Evolutionary conservation across 148 eudicot species (phyloP).

Genomic region (Spergularia marina): DNA sequence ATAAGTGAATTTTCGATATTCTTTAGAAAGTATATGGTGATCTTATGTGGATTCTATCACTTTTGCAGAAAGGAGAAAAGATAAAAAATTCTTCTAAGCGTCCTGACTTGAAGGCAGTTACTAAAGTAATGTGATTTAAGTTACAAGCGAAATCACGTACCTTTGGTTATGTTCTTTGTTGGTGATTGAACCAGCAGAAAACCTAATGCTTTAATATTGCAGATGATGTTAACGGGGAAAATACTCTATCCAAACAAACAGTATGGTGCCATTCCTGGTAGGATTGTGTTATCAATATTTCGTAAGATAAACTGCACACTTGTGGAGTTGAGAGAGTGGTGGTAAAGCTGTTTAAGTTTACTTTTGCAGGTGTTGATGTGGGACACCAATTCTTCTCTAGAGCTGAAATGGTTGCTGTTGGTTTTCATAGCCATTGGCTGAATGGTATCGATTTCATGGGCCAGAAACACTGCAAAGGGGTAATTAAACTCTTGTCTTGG

Average conservation of each 20-base stretch:
- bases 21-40: not conserved
- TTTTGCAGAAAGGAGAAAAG: slow-evolving; percentile 13
- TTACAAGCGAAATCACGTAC: not conserved
- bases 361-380: slow-evolving; percentile 72
- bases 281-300: slow-evolving; percentile 7
- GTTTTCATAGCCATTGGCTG: slow-evolving; percentile 89
- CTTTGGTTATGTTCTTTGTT: not conserved
- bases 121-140: slow-evolving; percentile 26
- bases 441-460: slow-evolving; percentile 83
- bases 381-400: slow-evolving; percentile 92
- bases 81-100: slow-evolving; percentile 28
- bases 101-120: slow-evolving; percentile 43
- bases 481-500: slow-evolving; percentile 14
- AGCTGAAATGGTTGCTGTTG: slow-evolving; percentile 85
- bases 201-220: slow-evolving; percentile 19
- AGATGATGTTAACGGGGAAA: slow-evolving; percentile 53
- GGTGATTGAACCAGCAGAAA: not conserved
- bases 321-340: not conserved
- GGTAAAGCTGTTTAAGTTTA: slow-evolving; percentile 3
- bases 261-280: slow-evolving; percentile 81
- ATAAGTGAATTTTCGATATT: not conserved
- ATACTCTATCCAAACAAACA: slow-evolving; percentile 42
- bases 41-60: not conserved
- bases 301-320: not conserved
- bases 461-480: slow-evolving; percentile 32